phyloP scores from a whole-genome alignment of 2,329 filamentous ascomycete genomes.

The Aureobasidium pullulans region DNA sequence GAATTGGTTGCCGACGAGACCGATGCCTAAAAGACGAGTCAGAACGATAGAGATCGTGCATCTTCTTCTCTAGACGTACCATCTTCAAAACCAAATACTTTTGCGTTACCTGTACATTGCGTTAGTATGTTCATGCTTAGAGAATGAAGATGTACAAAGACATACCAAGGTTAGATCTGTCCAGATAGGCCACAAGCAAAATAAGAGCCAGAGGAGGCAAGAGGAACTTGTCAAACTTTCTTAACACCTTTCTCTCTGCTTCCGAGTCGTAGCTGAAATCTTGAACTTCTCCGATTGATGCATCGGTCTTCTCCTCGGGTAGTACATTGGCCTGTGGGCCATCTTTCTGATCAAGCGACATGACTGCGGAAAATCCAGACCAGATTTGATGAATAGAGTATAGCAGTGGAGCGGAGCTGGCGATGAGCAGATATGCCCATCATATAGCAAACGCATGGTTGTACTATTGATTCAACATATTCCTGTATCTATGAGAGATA shows the following conservation, averaged over 20 bases:
- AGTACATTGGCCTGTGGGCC: background rate
- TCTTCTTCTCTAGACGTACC: background rate
- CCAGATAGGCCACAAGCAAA: constrained; percentile 17
- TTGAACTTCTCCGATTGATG: background rate
- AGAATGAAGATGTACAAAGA: background rate
- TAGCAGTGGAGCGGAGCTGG: too few species aligned
- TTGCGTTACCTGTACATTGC: constrained; percentile 15
- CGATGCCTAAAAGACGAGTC: background rate
- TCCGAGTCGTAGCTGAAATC: constrained; percentile 11
- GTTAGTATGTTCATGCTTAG: background rate
- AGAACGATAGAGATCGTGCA: background rate
- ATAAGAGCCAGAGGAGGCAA: constrained; percentile 18
- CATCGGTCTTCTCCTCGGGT: background rate
- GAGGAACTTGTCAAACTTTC: constrained; percentile 18
- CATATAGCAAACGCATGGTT: background rate
- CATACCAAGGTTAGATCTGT: constrained; percentile 16
- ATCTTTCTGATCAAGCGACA: background rate
- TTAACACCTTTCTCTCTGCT: constrained; percentile 14
- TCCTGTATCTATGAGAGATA: background rate
- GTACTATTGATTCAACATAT: background rate
- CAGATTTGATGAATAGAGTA: background rate
- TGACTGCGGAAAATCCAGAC: background rate
- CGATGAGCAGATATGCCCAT: background rate
- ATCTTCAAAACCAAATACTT: constrained; percentile 19
- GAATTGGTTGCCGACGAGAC: constrained; percentile 18